A percentile compares a stretch with the other conserved stretches of the same genome.
phyloP scores from a whole-genome alignment of 352 stramenopile species.

The Phytophthora podocarpi region DNA sequence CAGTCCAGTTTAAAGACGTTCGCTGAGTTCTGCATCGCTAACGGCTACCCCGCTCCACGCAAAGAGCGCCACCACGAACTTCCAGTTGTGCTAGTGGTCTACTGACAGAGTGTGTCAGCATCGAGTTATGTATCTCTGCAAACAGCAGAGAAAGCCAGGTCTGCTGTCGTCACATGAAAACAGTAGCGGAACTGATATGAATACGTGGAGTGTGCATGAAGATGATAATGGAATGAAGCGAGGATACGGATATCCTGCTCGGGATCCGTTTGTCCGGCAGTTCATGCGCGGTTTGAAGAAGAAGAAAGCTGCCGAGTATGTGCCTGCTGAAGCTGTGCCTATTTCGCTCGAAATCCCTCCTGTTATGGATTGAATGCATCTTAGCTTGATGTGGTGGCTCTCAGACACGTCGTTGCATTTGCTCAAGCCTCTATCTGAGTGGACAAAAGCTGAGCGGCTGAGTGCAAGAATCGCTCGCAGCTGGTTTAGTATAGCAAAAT shows the following conservation, averaged over 20 bases:
- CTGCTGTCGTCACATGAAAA: slow-evolving; percentile 8
- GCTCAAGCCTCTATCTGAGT: slow-evolving; percentile 2
- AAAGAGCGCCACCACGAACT: slow-evolving; percentile 9
- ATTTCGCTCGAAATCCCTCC: background rate
- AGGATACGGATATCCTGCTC: slow-evolving; percentile 3
- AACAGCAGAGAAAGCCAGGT: slow-evolving; percentile 10
- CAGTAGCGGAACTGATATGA: slow-evolving; percentile 6
- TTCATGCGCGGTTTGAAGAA: slow-evolving; percentile 7
- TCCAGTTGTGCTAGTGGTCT: slow-evolving; percentile 4
- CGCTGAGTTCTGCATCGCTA: background rate
- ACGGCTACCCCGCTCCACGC: background rate
- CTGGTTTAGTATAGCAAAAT: background rate
- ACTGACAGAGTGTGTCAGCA: slow-evolving; percentile 6
- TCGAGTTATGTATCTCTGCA: slow-evolving; percentile 7
- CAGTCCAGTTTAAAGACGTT: slow-evolving; percentile 14
- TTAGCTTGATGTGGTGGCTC: slow-evolving; percentile 1
- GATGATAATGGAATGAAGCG: background rate
- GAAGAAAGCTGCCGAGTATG: slow-evolving; percentile 1
- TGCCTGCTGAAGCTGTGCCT: background rate
- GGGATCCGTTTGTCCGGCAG: slow-evolving; percentile 1
- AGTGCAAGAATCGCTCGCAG: background rate
- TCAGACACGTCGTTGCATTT: background rate
- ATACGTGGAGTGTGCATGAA: background rate
- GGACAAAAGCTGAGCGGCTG: background rate
- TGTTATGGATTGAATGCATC: background rate